Base-by-base conservation (phyloP, 177 flowering plant species). In the Vitis hybrid region DNA sequence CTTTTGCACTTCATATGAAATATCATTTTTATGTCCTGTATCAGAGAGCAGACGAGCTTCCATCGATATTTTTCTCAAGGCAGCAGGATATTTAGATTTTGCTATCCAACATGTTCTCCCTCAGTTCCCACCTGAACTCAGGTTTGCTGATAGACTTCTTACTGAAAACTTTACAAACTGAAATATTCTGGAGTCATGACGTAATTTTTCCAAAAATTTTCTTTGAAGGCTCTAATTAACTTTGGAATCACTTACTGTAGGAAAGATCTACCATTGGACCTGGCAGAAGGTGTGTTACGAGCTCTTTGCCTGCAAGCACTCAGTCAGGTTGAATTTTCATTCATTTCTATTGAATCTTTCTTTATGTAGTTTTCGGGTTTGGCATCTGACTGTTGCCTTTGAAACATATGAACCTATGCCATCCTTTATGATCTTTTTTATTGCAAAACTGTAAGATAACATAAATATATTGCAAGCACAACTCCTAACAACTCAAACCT, bases 51-150 rank as follows among this genome's bases (percentile, higher is more conserved):
- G 86, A 72, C 73, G 89, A 61, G 82, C 89, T 53, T 84, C 95
- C 19, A 70, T 95, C 74, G 99, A 95, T 71, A 65, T 90, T 73
- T 89, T 95, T 78, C 71, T 95, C 67, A 93, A 87, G 83, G 98
- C 91, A 47, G 96, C 97, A 10, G 99, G 99, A 78, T 95, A 87
- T 82, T 81, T 95, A 68, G 97, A 93, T 70, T 95, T 85, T 81
- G 96, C 96, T 75, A 84, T 93, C 49, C 82, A 78, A 52, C 87
- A 93, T 68, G 90, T 95, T 73, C 88, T 90, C 47, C 99, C 98
- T n/a, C 91, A 86, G 66, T 60, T 95, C 61, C 89, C 99, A 44
- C 64, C 79, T 66, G 94, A 88, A 73, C 63, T 81, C 75, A 95
- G 98, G 99, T 95, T 80, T 69, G 54, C 59, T 67, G 55, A 58